These are phyloP conservation scores for Ambrosia hybrid DNA, from an alignment of 140 eudicot species.

Conservation along the genomic window DNA sequence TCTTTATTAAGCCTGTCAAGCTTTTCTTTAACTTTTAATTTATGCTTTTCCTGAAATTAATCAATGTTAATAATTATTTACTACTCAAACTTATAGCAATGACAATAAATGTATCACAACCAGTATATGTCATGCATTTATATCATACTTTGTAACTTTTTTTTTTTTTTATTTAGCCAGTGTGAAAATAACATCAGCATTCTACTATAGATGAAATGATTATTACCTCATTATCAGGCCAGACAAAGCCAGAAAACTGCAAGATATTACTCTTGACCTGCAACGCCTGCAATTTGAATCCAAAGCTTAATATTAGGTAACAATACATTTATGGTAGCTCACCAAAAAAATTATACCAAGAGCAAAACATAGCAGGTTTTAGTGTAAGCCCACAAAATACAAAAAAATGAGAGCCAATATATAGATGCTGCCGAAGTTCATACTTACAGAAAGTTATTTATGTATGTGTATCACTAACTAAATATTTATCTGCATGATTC, in stretches of 20 bases:
- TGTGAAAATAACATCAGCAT: slow-evolving; percentile 8
- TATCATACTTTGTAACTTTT: no score
- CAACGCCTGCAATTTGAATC: slow-evolving; percentile 59
- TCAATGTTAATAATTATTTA: background rate
- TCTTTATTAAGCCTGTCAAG: slow-evolving; percentile 82
- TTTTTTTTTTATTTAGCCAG: background rate
- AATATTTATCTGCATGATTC: slow-evolving; percentile 5
- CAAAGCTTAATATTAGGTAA: slow-evolving; percentile 1
- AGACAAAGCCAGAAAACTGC: slow-evolving; percentile 93
- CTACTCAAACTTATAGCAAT: slow-evolving; percentile 1
- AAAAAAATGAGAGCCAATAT: slow-evolving; percentile 8
- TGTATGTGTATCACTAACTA: slow-evolving; percentile 19
- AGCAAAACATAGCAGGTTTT: no score
- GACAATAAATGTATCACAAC: no score
- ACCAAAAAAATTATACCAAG: no score
- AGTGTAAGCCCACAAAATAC: slow-evolving; percentile 9
- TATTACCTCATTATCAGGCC: slow-evolving; percentile 84
- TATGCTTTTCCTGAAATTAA: slow-evolving; percentile 81
- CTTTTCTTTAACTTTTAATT: slow-evolving; percentile 71
- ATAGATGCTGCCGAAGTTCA: slow-evolving; percentile 1
- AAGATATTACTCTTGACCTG: slow-evolving; percentile 77
- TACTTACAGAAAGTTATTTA: background rate
- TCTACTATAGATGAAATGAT: background rate
- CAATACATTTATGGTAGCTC: background rate
- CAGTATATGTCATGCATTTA: no score